Evolutionary conservation across 2,329 filamentous ascomycete species (phyloP).

Genomic region (Aspergillus sp.): DNA sequence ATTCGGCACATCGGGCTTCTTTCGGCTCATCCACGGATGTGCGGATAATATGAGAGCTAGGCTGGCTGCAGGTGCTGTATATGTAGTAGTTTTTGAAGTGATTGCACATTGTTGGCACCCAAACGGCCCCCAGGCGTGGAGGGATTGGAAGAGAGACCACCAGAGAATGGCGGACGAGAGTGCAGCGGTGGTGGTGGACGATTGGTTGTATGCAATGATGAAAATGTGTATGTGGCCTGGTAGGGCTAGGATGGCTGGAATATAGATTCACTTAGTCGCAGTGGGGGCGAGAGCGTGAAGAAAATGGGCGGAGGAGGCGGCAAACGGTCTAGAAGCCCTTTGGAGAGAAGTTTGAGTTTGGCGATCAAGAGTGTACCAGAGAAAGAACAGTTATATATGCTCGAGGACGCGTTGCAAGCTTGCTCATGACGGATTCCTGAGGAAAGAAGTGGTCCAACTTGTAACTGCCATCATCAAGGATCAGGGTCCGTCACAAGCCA

Average conservation of each 20-base stretch:
- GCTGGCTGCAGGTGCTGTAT: slow-evolving; percentile 69
- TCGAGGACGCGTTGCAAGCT: background rate
- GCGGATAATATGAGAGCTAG: slow-evolving; percentile 68
- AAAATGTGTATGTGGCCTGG: background rate
- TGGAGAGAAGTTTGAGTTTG: background rate
- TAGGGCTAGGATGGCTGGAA: background rate
- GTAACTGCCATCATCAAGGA: slow-evolving; percentile 17
- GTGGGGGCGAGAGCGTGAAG: background rate
- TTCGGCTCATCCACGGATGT: slow-evolving; percentile 67
- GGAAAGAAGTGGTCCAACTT: slow-evolving; percentile 18
- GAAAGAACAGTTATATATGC: slow-evolving; percentile 16
- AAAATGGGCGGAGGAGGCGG: background rate
- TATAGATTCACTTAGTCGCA: background rate
- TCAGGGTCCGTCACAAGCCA: slow-evolving; percentile 25
- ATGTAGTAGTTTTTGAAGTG: slow-evolving; percentile 77
- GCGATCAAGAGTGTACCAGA: slow-evolving; percentile 4
- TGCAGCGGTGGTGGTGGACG: background rate
- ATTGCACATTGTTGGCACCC: slow-evolving; percentile 50
- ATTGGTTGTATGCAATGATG: background rate
- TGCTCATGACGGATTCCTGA: slow-evolving; percentile 18
- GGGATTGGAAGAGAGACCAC: background rate
- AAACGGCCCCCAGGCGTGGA: background rate
- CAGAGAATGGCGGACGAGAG: background rate
- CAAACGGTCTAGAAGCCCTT: background rate
- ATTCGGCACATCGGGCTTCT: slow-evolving; percentile 58